Conservation (phyloP, 495 filamentous ascomycete species). For the Ascobolus immersus region DNA sequence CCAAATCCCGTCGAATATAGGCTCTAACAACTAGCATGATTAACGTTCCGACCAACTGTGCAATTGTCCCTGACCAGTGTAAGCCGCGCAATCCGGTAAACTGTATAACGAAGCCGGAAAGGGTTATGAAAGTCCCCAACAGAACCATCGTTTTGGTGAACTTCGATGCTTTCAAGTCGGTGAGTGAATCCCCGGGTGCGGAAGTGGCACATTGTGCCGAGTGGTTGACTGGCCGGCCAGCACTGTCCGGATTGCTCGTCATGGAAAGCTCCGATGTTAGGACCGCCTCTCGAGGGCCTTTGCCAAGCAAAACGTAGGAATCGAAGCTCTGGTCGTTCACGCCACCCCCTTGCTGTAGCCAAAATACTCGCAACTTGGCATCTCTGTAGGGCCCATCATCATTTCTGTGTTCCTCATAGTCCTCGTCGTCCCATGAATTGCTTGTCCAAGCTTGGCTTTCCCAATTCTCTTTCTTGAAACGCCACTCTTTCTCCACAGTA, state of each 20-base stretch:
- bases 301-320: slow-evolving; percentile 2
- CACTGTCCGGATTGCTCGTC: too few species aligned
- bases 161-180: too few species aligned
- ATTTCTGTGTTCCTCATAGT: too few species aligned
- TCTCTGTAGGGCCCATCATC: too few species aligned
- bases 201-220: too few species aligned
- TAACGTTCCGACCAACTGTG: not conserved
- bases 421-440: too few species aligned
- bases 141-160: too few species aligned
- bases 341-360: slow-evolving; percentile 2
- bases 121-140: not conserved
- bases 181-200: too few species aligned
- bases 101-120: slow-evolving; percentile 1
- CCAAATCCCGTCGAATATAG: not conserved
- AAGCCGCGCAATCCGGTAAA: slow-evolving; percentile 1
- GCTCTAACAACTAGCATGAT: not conserved
- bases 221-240: too few species aligned
- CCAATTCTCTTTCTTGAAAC: not conserved
- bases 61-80: slow-evolving; percentile 1
- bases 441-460: too few species aligned
- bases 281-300: not conserved
- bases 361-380: slow-evolving; percentile 4
- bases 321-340: slow-evolving; percentile 5
- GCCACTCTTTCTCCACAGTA: slow-evolving; percentile 3
- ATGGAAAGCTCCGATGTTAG: too few species aligned